Evolutionary conservation across 2,329 filamentous ascomycete genomes (phyloP), one percentile per base, ranked within the genome.

Genomic region (Aschersonia sp.): DNA sequence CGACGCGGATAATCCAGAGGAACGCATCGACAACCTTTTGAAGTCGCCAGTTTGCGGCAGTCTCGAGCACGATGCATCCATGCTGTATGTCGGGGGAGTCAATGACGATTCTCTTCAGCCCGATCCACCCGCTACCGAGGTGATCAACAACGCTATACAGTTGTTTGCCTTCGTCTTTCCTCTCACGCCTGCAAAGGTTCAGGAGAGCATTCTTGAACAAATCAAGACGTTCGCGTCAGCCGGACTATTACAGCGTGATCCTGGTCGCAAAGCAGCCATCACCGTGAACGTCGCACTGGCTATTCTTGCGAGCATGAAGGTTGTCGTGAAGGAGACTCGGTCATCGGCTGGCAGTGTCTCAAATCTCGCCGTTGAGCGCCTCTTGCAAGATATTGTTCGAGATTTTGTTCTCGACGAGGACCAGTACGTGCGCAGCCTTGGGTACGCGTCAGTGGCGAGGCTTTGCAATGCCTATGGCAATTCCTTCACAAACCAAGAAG

Each of bases 201-300:
- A 98, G 59, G 92, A 98, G 63, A 96, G 91, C 59, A 87, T 94
- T 45, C 70, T 98, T 7, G 92, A 98, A 63, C 92, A 98, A 60
- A 82, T 97, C 45, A 84, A 86, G 12, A 92, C 87, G 0, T 94
- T 94, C 58, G 72, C 92, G n/a, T 84, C 87, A 1, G 85, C 89
- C 1, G 79, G 80, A 1, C 80, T 78, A 45, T 70, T 96, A 29
- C 85, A 91, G 55, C 78, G 92, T 53, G 92, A 97, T 56, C 84
- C 84, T 2, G 89, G 89, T 5, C 78, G 91, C 46, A 94, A 86
- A 62, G 85, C 89, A 32, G 92, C 94, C 2, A 89, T 98, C 65
- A 84, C 82, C 51, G 85, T 96, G 51, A 98, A 98, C 57, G 77
- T 95, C 52, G 85, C 88, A 1, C 78, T 86, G 38, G 89, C 91